phyloP scores from a whole-genome alignment of 2,329 filamentous ascomycete species.

The Grosmannia clavigera region DNA sequence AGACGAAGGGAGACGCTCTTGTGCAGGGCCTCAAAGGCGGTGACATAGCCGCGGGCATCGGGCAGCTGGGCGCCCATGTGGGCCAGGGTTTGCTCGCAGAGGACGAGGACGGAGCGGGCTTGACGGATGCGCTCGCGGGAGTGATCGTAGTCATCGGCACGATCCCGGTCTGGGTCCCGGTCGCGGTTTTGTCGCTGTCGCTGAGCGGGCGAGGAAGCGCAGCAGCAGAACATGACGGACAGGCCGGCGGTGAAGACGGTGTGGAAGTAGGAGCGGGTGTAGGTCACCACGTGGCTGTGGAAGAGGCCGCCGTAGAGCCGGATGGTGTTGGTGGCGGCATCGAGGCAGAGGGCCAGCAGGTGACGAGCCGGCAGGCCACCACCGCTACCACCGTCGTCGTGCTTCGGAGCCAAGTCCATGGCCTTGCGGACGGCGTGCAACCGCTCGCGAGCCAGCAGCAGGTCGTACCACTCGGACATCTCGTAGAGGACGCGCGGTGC shows the following conservation, averaged over 20 bases:
- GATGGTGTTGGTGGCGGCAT: conserved; percentile 25
- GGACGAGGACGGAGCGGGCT: not conserved
- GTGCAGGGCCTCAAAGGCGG: conserved; percentile 1
- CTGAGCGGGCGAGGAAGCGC: not conserved
- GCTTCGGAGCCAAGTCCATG: conserved; percentile 25
- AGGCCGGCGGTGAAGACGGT: conserved; percentile 22
- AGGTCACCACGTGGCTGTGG: conserved; percentile 23
- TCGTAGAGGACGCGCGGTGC: conserved; percentile 27
- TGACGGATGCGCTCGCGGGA: not conserved
- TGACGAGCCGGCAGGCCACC: conserved; percentile 19
- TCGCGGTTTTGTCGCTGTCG: not conserved
- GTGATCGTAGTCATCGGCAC: not conserved
- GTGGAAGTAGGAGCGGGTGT: conserved; percentile 35
- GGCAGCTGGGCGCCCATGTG: conserved; percentile 3
- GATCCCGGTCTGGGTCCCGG: not conserved
- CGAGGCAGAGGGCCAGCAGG: conserved; percentile 21
- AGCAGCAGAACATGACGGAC: conserved; percentile 3
- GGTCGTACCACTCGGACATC: conserved; percentile 30
- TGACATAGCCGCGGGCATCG: conserved; percentile 1
- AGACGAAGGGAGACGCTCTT: not conserved
- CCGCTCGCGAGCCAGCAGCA: conserved; percentile 26
- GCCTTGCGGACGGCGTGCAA: conserved; percentile 27
- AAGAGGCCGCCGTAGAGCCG: conserved; percentile 24
- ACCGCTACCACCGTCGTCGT: conserved; percentile 8
- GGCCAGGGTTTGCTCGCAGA: not conserved